These are phyloP conservation scores for Nidularia pulvinata DNA, from an alignment of 768 basidiomycete species.

Conservation along the genomic window DNA sequence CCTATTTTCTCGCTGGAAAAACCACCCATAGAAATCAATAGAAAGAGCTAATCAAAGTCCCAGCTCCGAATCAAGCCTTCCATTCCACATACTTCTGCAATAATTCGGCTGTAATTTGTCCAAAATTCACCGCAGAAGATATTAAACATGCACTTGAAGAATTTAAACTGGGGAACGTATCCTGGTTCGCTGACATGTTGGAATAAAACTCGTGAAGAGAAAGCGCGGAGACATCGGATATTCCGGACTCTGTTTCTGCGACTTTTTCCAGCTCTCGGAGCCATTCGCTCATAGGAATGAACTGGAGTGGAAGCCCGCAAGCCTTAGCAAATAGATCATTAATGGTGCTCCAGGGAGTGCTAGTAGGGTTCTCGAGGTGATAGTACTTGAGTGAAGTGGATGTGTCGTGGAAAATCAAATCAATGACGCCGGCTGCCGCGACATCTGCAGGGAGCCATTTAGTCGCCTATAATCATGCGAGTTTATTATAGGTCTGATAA, in stretches of 20 bases:
- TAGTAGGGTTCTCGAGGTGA: conserved; percentile 7
- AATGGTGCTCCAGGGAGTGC: conserved; percentile 4
- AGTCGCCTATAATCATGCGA: background rate
- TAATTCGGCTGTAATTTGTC: conserved; percentile 1
- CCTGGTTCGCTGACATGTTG: background rate
- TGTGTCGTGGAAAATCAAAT: conserved; percentile 5
- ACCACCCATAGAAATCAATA: no score
- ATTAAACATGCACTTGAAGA: conserved; percentile 1
- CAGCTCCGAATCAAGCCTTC: background rate
- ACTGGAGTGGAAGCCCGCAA: background rate
- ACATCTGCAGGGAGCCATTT: conserved; percentile 6
- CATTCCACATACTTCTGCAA: conserved; percentile 6
- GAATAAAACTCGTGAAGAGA: conserved; percentile 4
- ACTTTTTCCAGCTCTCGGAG: conserved; percentile 1
- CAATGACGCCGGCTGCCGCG: conserved; percentile 4
- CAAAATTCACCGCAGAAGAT: conserved; percentile 3
- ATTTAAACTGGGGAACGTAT: background rate
- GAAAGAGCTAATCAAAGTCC: no score
- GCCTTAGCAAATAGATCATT: background rate
- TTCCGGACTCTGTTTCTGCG: background rate
- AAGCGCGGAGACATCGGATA: conserved; percentile 3
- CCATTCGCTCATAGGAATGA: conserved; percentile 4
- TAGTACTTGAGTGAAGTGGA: conserved; percentile 3
- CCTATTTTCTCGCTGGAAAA: no score
- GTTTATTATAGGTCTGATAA: background rate